Evolutionary conservation across 2,329 filamentous ascomycete species (phyloP).

Genomic region (Penicillium occitanis): DNA sequence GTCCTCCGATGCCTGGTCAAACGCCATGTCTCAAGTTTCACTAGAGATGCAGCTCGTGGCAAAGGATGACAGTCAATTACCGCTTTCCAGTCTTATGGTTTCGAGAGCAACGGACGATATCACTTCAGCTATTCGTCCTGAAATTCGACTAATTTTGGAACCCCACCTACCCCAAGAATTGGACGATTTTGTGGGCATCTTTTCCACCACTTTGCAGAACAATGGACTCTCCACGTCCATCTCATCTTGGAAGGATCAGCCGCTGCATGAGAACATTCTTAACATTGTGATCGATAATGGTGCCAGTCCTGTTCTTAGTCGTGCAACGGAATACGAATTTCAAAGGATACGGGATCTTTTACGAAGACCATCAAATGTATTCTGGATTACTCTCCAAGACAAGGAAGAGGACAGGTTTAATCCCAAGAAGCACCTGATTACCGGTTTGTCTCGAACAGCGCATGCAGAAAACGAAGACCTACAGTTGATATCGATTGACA

Average conservation of each 20-base stretch:
- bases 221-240: neutral
- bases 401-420: neutral
- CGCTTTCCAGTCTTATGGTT: neutral
- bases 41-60: slow-evolving; percentile 30
- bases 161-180: neutral
- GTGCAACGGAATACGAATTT: neutral
- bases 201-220: neutral
- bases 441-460: neutral
- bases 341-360: neutral
- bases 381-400: neutral
- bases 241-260: neutral
- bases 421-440: neutral
- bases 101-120: neutral
- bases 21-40: neutral
- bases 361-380: neutral
- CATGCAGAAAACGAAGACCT: slow-evolving; percentile 2
- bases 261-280: neutral
- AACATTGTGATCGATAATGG: slow-evolving; percentile 1
- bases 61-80: neutral
- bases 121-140: neutral
- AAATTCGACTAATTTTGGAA: neutral
- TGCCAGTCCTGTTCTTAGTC: neutral
- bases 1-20: neutral
- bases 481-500: neutral
- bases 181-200: neutral